Evolutionary conservation across 2,329 filamentous ascomycete species (phyloP).

Genomic region (Didymella pinodella): DNA sequence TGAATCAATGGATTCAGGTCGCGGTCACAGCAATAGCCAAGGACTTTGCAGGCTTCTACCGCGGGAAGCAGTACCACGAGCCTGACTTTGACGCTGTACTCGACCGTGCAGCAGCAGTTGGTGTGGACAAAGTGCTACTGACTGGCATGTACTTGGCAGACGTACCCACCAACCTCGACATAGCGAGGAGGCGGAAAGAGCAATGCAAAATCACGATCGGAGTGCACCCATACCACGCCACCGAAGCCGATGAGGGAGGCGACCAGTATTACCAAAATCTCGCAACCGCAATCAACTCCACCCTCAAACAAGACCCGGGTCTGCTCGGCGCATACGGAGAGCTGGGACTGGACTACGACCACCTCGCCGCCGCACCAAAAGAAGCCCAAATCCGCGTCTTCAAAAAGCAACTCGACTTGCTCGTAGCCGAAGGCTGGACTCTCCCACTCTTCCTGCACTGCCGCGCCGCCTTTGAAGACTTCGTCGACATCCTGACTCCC

Average conservation of each 20-base stretch:
- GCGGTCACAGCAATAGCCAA: conserved; percentile 46
- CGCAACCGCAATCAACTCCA: conserved; percentile 29
- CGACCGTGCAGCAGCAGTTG: conserved; percentile 52
- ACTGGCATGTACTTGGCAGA: conserved; percentile 53
- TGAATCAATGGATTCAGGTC: conserved; percentile 32
- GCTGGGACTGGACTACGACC: conserved; percentile 61
- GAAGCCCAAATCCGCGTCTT: conserved; percentile 54
- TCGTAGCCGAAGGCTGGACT: conserved; percentile 41
- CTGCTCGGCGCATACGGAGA: conserved; percentile 59
- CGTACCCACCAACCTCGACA: conserved; percentile 43
- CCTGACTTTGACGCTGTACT: conserved; percentile 56
- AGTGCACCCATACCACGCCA: conserved; percentile 61
- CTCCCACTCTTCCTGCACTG: conserved; percentile 56
- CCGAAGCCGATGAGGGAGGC: conserved; percentile 50
- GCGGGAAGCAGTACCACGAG: conserved; percentile 59
- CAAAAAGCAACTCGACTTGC: conserved; percentile 53
- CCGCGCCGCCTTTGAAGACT: conserved; percentile 55
- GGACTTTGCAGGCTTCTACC: conserved; percentile 61
- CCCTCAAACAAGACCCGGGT: conserved; percentile 18
- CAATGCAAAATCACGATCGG: conserved; percentile 58
- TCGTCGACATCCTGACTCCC: conserved; percentile 52
- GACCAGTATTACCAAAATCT: conserved; percentile 41
- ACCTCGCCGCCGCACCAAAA: conserved; percentile 55
- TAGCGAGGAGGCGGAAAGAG: conserved; percentile 30
- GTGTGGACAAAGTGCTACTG: conserved; percentile 53